Conservation (phyloP, 1,139 yeast genomes). For the Saccharomyces hybrid region DNA sequence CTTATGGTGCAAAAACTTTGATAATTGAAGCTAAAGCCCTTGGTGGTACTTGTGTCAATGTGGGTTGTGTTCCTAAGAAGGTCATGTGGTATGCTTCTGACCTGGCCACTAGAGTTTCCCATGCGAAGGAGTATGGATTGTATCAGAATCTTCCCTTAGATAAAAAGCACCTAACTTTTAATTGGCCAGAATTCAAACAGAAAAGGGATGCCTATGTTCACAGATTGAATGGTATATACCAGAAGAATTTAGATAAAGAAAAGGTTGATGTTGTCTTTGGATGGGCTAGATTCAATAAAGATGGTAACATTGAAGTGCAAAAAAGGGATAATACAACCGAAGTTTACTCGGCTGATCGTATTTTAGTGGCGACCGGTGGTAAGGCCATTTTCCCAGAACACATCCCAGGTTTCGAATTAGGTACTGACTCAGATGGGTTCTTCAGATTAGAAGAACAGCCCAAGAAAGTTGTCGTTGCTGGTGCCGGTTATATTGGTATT, state of each 20-base stretch:
- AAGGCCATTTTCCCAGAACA: conserved; percentile 58
- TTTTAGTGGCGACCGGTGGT: conserved; percentile 93
- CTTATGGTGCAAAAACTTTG: conserved; percentile 82
- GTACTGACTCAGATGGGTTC: conserved; percentile 88
- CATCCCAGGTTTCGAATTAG: conserved; percentile 75
- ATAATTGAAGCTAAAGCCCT: conserved; percentile 71
- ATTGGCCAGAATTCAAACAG: conserved; percentile 72
- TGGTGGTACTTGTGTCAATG: conserved; percentile 99
- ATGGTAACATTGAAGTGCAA: conserved; percentile 73
- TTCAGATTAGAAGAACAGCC: conserved; percentile 78
- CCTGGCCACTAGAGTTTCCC: conserved; percentile 63
- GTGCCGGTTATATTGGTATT: conserved; percentile 96
- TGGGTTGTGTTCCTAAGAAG: conserved; percentile 98
- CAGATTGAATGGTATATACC: conserved; percentile 89
- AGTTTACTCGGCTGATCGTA: conserved; percentile 68
- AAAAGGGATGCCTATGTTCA: conserved; percentile 88
- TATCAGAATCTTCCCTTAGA: conserved; percentile 47
- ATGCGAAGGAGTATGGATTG: conserved; percentile 80
- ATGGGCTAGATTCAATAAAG: conserved; percentile 67
- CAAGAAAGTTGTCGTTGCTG: conserved; percentile 85
- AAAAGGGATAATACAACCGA: conserved; percentile 50
- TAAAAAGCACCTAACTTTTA: conserved; percentile 44
- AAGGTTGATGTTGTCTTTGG: conserved; percentile 85
- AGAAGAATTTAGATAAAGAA: conserved; percentile 75
- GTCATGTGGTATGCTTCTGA: conserved; percentile 98